These are phyloP conservation scores for Tolypocladium capitatum DNA, from an alignment of 2,329 filamentous ascomycete species.

Conservation along the genomic window DNA sequence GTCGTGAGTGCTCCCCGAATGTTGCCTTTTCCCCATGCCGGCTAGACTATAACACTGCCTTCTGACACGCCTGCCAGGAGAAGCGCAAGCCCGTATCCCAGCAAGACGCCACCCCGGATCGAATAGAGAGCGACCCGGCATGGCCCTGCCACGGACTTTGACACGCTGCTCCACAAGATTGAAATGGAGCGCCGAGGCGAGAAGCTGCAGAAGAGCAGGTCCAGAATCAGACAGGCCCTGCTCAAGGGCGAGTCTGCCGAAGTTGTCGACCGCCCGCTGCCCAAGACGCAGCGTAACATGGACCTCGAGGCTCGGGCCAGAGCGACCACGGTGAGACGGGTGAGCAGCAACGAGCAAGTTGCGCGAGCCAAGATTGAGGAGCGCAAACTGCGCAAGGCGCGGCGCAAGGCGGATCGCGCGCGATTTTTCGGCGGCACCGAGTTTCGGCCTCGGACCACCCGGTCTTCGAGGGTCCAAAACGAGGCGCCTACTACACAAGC, in stretches of 20 bases:
- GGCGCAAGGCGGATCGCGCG: not conserved
- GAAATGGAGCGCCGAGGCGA: constrained; percentile 1
- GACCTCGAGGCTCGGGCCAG: not conserved
- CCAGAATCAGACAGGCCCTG: not conserved
- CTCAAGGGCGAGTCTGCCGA: not conserved
- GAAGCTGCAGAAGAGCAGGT: not conserved
- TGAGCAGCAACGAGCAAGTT: not conserved
- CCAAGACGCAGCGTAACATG: not conserved
- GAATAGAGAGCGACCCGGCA: constrained; percentile 24
- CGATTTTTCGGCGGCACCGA: not conserved
- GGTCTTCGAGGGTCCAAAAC: not conserved
- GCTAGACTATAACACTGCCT: not conserved
- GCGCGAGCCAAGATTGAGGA: not conserved
- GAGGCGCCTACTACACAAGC: not conserved
- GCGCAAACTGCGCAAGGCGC: not conserved
- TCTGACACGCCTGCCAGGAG: constrained; percentile 12
- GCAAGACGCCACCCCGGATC: constrained; percentile 29
- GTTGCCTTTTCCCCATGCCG: not conserved
- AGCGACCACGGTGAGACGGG: not conserved
- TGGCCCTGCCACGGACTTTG: constrained; percentile 16
- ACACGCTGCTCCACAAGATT: constrained; percentile 10
- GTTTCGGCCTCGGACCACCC: not conserved
- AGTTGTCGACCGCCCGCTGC: not conserved
- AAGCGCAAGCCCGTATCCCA: constrained; percentile 23
- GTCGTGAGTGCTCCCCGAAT: constrained; percentile 45